These are phyloP conservation scores for Coemansia sp. DNA, from an alignment of 192 early-diverging fungal species.

Conservation along the genomic window DNA sequence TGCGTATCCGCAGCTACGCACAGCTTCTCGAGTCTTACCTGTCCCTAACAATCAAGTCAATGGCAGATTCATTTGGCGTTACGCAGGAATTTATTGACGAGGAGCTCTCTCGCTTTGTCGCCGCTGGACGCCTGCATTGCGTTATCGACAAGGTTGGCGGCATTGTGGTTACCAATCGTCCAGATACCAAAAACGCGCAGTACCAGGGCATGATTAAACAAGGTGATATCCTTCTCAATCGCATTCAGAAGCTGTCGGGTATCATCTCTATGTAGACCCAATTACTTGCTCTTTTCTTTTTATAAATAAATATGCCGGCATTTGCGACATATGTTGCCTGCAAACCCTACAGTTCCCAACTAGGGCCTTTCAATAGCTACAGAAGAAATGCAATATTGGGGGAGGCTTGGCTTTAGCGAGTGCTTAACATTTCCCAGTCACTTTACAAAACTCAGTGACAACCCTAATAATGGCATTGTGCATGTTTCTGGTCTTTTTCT, in stretches of 20 bases:
- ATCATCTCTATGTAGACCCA: slow-evolving; percentile 78
- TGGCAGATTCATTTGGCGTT: slow-evolving; percentile 97
- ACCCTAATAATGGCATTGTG: background rate
- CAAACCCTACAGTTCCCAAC: background rate
- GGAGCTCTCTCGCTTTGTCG: slow-evolving; percentile 93
- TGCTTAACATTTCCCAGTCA: background rate
- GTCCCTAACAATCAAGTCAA: slow-evolving; percentile 89
- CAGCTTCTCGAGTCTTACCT: slow-evolving; percentile 95
- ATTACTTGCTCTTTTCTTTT: background rate
- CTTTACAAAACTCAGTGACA: background rate
- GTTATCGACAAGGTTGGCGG: slow-evolving; percentile 99
- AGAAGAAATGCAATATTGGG: background rate
- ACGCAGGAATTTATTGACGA: slow-evolving; percentile 94
- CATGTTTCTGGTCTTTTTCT: background rate
- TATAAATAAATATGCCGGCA: background rate
- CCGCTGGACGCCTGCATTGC: slow-evolving; percentile 93
- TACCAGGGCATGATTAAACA: slow-evolving; percentile 96
- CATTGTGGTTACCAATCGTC: slow-evolving; percentile 95
- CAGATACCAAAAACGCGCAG: slow-evolving; percentile 98
- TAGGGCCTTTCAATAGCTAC: no score
- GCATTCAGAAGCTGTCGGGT: slow-evolving; percentile 93
- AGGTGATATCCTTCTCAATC: slow-evolving; percentile 91
- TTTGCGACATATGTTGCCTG: background rate
- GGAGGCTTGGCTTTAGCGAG: background rate
- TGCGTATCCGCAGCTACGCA: slow-evolving; percentile 96